Base-by-base conservation (phyloP, 1,284 basidiomycete genomes). In the Ustilago vetiveriae region DNA sequence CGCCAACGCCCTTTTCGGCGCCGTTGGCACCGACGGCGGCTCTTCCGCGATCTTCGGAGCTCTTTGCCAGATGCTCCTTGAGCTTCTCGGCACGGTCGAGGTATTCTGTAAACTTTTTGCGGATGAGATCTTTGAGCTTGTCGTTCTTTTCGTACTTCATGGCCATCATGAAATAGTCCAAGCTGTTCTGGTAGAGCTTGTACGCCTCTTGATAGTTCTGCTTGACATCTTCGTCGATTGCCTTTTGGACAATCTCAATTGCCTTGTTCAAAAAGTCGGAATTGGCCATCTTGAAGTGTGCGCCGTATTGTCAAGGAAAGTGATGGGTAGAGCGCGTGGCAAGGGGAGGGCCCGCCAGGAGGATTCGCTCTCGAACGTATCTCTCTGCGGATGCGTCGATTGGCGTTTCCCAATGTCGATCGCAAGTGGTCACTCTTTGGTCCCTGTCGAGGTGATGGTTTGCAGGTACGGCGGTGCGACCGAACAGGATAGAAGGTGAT, bases 131-230 rank as follows among this genome's bases (percentile, higher is more conserved):
- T 82, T 94, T 95, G 46, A 94, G 89, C 83, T 91, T 92, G 60
- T 94, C 92, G 82, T 98, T 98, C 88, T 92, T 95, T 85, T 97
- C 94, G 83, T 94, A 91, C 83, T 90, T 91, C 83, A 90, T 86
- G 6, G 88, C 88, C 84, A 98, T 90, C 90, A 98, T 94, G 83
- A 98, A 98, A 84, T 96, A 98, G 82, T 98, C 95, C 58, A 98
- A 87, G 4, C 92, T 88, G 86, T 98, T 96, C 85, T 92, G 90
- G 54, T 80, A 84, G 74, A 90, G 88, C 85, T 92, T 94, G 87
- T 92, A 95, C 17, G 94, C 94, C 80, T 95, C 93, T 39, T 88
- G 85, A 84, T 97, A 98, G 84, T 97, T 92, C 83, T 92, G 90
- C 82, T 94, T 94, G 72, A 88, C 87, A 85, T 98, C 95, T 75